These are phyloP conservation scores for Elaeis guineensis DNA, from an alignment of 176 grass and related monocot species.

Conservation along the genomic window DNA sequence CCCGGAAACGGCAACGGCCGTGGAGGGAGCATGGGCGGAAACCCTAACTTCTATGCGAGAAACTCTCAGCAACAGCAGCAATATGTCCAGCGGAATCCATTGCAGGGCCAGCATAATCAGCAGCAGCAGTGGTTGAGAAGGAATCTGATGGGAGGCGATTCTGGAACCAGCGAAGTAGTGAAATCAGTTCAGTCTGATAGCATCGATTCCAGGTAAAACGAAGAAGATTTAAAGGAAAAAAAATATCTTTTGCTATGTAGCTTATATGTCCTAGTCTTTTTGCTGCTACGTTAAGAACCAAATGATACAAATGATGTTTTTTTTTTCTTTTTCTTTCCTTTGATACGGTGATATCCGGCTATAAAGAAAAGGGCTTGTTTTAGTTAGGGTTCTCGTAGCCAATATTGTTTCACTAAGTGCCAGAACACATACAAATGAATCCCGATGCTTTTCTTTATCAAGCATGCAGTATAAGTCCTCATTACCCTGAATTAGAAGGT, in stretches of 20 bases:
- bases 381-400: no score
- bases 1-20: slow-evolving; percentile 1
- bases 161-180: neutral
- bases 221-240: neutral
- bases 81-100: slow-evolving; percentile 4
- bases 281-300: no score
- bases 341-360: no score
- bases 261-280: no score
- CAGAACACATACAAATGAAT: no score
- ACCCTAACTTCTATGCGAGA: slow-evolving; percentile 7
- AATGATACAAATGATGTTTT: no score
- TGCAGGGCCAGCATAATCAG: neutral
- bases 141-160: neutral
- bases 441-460: no score
- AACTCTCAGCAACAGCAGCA: slow-evolving; percentile 1
- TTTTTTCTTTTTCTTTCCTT: no score
- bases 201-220: slow-evolving; percentile 8
- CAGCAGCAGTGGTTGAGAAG: slow-evolving; percentile 12
- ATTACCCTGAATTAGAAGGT: no score
- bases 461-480: no score
- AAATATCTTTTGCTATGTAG: neutral
- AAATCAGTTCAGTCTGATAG: slow-evolving; percentile 2
- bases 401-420: no score
- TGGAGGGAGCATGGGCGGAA: neutral
- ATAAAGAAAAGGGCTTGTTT: no score